Percentiles rank a stretch among this genome's conserved stretches.
Conservation (phyloP, 805 yeast species). For the Candida peoriensis region DNA sequence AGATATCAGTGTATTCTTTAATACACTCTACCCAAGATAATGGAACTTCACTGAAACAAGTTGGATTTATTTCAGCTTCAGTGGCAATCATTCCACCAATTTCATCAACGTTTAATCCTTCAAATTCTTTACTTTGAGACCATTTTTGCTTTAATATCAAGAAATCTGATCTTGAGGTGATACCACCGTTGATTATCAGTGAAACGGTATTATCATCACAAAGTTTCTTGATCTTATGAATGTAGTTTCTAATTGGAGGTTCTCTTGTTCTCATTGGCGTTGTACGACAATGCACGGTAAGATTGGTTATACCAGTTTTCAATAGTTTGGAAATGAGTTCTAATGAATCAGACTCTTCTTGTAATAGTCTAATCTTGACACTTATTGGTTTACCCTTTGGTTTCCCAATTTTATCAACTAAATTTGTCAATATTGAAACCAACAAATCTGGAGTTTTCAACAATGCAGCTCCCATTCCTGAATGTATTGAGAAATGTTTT, state of each 20-base stretch:
- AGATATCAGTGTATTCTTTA: slow-evolving; percentile 50
- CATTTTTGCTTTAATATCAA: slow-evolving; percentile 41
- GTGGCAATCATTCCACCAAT: slow-evolving; percentile 95
- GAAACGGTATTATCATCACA: slow-evolving; percentile 62
- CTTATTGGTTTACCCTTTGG: slow-evolving; percentile 78
- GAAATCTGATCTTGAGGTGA: slow-evolving; percentile 52
- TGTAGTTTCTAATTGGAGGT: slow-evolving; percentile 65
- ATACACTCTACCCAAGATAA: slow-evolving; percentile 51
- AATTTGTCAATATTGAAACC: slow-evolving; percentile 56
- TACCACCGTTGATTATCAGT: slow-evolving; percentile 78
- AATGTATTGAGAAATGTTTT: slow-evolving; percentile 87
- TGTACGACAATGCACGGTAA: slow-evolving; percentile 91
- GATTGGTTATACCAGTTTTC: slow-evolving; percentile 75
- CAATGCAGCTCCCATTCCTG: slow-evolving; percentile 98
- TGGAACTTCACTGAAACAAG: slow-evolving; percentile 50
- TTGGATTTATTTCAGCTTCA: slow-evolving; percentile 81
- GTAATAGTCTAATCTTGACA: slow-evolving; percentile 81
- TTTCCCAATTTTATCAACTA: slow-evolving; percentile 77
- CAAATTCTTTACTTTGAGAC: slow-evolving; percentile 4
- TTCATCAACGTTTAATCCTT: slow-evolving; percentile 37
- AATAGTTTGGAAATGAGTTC: slow-evolving; percentile 52
- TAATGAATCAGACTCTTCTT: slow-evolving; percentile 55
- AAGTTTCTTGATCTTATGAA: slow-evolving; percentile 54
- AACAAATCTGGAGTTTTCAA: slow-evolving; percentile 75
- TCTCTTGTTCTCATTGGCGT: slow-evolving; percentile 86